These are phyloP conservation scores for rapeseed (Brassica napus) DNA, from an alignment of 345 rosid genomes.

Conservation along the genomic window Da-Ae NC_063447.1:40248001-40248500, in stretches of 20 bases:
- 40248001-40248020: constrained; percentile 1
- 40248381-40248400: constrained; percentile 1
- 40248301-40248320: constrained; percentile 27
- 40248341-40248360: constrained; percentile 59
- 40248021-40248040: neutral
- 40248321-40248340: constrained; percentile 68
- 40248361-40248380: constrained; percentile 38
- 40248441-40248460: constrained; percentile 5
- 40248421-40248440: constrained; percentile 7
- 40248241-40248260: neutral
- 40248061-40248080: constrained; percentile 4
- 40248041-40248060: neutral
- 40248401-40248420: constrained; percentile 10
- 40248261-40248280: neutral
- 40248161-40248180: constrained; percentile 4
- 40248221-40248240: constrained; percentile 6
- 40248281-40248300: neutral
- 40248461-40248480: neutral
- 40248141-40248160: neutral
- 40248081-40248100: neutral
- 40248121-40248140: neutral
- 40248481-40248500: neutral
- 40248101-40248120: neutral
- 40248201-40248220: neutral
- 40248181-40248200: neutral